Conservation (phyloP, 306 rosid species). For the Vigna radiata region DNA sequence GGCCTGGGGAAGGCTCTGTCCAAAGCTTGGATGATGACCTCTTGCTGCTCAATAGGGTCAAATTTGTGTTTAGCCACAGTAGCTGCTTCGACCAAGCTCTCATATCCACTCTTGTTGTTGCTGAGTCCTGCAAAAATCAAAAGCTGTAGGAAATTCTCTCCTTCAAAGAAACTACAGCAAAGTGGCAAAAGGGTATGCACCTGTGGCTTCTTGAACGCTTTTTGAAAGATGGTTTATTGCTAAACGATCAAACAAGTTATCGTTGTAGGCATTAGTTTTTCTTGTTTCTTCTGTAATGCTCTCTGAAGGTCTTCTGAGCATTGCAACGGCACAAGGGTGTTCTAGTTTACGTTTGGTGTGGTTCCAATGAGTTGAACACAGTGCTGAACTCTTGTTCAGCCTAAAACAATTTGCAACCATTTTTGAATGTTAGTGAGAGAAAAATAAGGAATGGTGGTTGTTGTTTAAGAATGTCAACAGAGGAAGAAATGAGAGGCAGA, state of each 20-base stretch:
- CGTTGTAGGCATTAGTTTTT: slow-evolving; percentile 51
- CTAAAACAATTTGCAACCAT: slow-evolving; percentile 68
- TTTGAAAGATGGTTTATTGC: slow-evolving; percentile 77
- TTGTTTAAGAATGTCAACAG: neutral
- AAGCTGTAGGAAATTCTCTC: neutral
- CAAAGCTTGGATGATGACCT: slow-evolving; percentile 66
- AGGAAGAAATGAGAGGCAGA: neutral
- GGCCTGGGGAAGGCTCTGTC: slow-evolving; percentile 69
- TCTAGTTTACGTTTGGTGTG: slow-evolving; percentile 36
- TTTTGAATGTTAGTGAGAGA: slow-evolving; percentile 24
- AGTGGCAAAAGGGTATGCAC: slow-evolving; percentile 47
- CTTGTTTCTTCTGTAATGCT: slow-evolving; percentile 43
- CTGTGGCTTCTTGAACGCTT: slow-evolving; percentile 81
- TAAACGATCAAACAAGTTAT: slow-evolving; percentile 74
- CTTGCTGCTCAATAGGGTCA: slow-evolving; percentile 59
- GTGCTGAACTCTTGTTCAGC: slow-evolving; percentile 42
- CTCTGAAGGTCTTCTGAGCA: slow-evolving; percentile 58
- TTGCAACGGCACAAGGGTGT: slow-evolving; percentile 47
- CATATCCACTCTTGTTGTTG: slow-evolving; percentile 74
- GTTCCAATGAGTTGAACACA: slow-evolving; percentile 43
- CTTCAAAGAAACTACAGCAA: neutral
- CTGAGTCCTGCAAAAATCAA: slow-evolving; percentile 57
- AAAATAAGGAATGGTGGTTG: slow-evolving; percentile 10
- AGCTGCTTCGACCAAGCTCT: slow-evolving; percentile 84
- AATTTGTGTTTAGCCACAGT: slow-evolving; percentile 54